Evolutionary conservation across 2,329 filamentous ascomycete species (phyloP), one percentile per base, ranked within the genome.

Genomic region (Cytospora piceae): DNA sequence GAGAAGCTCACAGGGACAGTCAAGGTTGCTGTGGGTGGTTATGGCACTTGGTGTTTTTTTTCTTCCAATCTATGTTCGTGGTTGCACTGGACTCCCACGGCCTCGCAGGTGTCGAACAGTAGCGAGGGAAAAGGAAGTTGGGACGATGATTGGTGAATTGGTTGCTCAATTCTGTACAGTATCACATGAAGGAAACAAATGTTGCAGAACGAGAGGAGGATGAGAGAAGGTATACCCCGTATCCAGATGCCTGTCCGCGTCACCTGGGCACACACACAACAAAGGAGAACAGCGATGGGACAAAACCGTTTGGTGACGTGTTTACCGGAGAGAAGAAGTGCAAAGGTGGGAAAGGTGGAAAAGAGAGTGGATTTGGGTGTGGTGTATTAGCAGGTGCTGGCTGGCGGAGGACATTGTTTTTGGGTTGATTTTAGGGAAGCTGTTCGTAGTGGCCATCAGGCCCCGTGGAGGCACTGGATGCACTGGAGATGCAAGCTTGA

Each of bases 381-480:
- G 61, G 42, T 53, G 39, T 57, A 63, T 63, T 57, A 52, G 61
- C 34, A 37, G 34, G 34, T 37, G 34, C 12, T 37, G 34, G 34
- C 61, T 63, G 61, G 56, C 39, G 39, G 61, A 51, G 61, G 61
- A 63, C 61, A 53, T 37, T 52, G 53, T 37, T 57, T 55, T 55
- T 32, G 56, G 56, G 55, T 42, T 63, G 55, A 37, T 57, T 55
- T 46, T 14, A 29, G 61, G 20, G 24, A 55, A 55, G 53, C 58
- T 37, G 51, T 52, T 51, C 53, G 53, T 55, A 39, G 31, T 39
- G 53, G 46, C 46, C 22, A n/a, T 7, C 15, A 5, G 39, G 39
- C 22, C 46, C 27, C 27, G 5, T 29, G 27, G 27, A 29, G 27
- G 32, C 34, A 37, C 34, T 34, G 32, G 32, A 17, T 15, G 53